Evolutionary conservation across 352 stramenopile genomes (phyloP).

Genomic region (Phytopythium aichiense): DNA sequence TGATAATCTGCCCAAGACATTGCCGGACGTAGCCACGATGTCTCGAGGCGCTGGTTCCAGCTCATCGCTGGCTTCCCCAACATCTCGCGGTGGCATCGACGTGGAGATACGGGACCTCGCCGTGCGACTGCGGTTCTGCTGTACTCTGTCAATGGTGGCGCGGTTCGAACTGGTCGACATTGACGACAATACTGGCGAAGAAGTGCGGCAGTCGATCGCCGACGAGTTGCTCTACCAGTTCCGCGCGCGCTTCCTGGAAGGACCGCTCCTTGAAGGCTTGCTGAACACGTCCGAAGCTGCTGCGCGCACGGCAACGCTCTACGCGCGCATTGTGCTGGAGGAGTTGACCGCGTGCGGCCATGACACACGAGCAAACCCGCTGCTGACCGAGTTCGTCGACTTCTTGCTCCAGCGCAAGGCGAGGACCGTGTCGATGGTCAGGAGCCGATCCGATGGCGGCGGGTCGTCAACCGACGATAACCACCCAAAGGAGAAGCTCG

Average conservation of each 20-base stretch:
- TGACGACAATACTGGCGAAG: slow-evolving; percentile 34
- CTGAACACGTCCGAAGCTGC: slow-evolving; percentile 68
- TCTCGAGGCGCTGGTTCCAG: slow-evolving; percentile 6
- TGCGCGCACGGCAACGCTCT: slow-evolving; percentile 61
- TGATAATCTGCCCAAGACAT: slow-evolving; percentile 68
- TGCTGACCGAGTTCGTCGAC: slow-evolving; percentile 73
- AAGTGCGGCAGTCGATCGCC: slow-evolving; percentile 57
- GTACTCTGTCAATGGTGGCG: slow-evolving; percentile 77
- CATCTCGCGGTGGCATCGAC: slow-evolving; percentile 27
- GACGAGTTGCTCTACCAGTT: slow-evolving; percentile 75
- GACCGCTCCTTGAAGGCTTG: slow-evolving; percentile 57
- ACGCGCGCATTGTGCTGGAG: slow-evolving; percentile 76
- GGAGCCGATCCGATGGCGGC: background rate
- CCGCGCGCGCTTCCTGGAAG: slow-evolving; percentile 61
- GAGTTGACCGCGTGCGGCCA: slow-evolving; percentile 68
- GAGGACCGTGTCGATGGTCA: background rate
- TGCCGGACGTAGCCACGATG: slow-evolving; percentile 21
- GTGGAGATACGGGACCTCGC: slow-evolving; percentile 54
- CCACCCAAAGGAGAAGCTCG: background rate
- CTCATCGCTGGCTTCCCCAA: slow-evolving; percentile 16
- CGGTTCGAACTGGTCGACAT: slow-evolving; percentile 57
- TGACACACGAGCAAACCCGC: slow-evolving; percentile 65
- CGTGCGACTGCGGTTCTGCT: slow-evolving; percentile 77
- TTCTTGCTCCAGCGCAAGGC: slow-evolving; percentile 57
- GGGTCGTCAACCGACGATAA: background rate